phyloP scores from a whole-genome alignment of 78 protist species.

The Mastigamoeba balamuthi region DNA sequence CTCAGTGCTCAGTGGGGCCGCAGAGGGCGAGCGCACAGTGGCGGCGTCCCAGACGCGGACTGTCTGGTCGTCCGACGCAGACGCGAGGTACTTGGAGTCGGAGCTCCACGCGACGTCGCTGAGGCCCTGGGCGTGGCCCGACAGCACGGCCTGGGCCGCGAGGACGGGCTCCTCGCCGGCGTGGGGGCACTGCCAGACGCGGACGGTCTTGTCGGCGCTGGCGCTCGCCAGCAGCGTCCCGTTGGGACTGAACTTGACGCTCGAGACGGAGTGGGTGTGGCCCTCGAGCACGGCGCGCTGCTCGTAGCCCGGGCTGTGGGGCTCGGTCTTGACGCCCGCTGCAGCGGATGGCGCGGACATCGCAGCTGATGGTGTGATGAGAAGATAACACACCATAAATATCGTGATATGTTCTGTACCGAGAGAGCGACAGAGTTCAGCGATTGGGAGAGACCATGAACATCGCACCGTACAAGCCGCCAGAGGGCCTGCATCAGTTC shows the following conservation, averaged over 20 bases:
- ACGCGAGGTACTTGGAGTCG: constrained; percentile 43
- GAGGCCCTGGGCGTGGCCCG: constrained; percentile 60
- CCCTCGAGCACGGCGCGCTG: constrained; percentile 27
- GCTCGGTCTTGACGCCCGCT: too few species aligned
- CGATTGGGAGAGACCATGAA: too few species aligned
- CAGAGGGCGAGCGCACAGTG: constrained; percentile 7
- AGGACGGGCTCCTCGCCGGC: constrained; percentile 64
- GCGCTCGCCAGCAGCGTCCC: constrained; percentile 74
- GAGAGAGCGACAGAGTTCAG: too few species aligned
- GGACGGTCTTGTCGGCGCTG: constrained; percentile 62
- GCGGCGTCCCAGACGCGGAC: constrained; percentile 64
- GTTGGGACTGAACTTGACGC: constrained; percentile 79
- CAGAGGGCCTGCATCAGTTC: too few species aligned
- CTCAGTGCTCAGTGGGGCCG: background rate
- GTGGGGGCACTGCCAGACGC: constrained; percentile 57
- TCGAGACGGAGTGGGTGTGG: constrained; percentile 65
- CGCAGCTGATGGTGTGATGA: too few species aligned
- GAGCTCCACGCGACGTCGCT: constrained; percentile 56
- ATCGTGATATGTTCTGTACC: too few species aligned
- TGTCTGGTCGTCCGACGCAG: constrained; percentile 80
- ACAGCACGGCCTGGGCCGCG: constrained; percentile 21
- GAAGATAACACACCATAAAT: too few species aligned
- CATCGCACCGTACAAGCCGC: too few species aligned
- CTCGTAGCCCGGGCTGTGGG: too few species aligned
- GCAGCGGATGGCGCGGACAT: too few species aligned